phyloP scores from a whole-genome alignment of 768 basidiomycete species.

The Boletus tomentosulus region DNA sequence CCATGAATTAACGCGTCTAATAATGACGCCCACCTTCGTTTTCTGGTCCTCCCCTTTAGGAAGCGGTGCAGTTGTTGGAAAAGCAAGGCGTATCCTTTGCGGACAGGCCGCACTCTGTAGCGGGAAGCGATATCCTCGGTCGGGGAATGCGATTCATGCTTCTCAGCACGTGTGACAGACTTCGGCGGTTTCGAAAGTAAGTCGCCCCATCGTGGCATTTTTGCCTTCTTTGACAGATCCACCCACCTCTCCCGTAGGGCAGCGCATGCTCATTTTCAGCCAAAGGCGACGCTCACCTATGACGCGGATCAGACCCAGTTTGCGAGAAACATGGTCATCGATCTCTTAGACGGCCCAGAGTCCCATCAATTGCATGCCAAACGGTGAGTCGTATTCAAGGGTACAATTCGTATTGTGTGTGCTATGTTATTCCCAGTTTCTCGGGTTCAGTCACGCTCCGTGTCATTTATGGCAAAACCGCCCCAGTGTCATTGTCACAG shows the following conservation, averaged over 20 bases:
- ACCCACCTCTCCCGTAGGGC: conserved; percentile 43
- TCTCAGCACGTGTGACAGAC: conserved; percentile 49
- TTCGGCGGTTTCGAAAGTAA: conserved; percentile 55
- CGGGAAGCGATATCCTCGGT: conserved; percentile 53
- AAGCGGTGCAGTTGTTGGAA: conserved; percentile 56
- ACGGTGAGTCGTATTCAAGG: conserved; percentile 31
- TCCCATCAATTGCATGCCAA: conserved; percentile 23
- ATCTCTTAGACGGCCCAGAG: conserved; percentile 24
- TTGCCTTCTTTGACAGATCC: neutral
- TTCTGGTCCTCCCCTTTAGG: conserved; percentile 10
- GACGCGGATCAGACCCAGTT: conserved; percentile 42
- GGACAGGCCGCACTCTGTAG: too few relatives aligned
- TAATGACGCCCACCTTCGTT: neutral
- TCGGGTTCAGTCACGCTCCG: conserved; percentile 25
- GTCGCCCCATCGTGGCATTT: neutral
- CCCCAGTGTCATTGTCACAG: conserved; percentile 8
- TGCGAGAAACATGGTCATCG: conserved; percentile 17
- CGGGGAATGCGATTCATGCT: conserved; percentile 56
- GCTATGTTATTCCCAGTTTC: conserved; percentile 12
- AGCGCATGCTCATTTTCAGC: conserved; percentile 50
- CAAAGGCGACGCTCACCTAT: conserved; percentile 43
- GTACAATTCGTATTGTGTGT: rapidly evolving
- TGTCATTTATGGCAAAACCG: conserved; percentile 28
- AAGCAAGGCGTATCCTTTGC: conserved; percentile 49
- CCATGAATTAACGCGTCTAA: neutral